phyloP scores from a whole-genome alignment of 441 rosid genomes.

The Gossypium gossypioides region DNA sequence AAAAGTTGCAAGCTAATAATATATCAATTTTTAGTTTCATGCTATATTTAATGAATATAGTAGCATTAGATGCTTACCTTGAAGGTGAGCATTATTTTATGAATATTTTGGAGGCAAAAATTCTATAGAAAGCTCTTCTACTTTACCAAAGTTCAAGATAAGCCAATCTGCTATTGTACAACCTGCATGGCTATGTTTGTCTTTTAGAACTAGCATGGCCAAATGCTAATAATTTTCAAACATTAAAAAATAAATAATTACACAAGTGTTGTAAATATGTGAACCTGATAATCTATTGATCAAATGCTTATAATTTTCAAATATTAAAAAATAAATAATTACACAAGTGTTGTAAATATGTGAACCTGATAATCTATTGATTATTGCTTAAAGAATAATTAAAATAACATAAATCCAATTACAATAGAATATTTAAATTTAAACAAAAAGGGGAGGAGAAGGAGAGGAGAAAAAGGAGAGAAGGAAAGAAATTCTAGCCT shows the following conservation, averaged over 20 bases:
- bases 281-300: neutral
- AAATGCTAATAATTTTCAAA: neutral
- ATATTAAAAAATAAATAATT: neutral
- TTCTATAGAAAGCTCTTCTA: neutral
- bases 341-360: neutral
- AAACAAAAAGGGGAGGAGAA: neutral
- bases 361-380: neutral
- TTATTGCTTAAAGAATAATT: neutral
- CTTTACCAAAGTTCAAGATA: neutral
- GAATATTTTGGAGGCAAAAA: neutral
- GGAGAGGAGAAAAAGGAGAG: neutral
- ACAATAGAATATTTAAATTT: constrained; percentile 1
- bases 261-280: neutral
- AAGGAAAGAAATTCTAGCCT: no score
- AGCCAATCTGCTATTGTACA: neutral
- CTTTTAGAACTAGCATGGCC: neutral
- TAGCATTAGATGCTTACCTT: neutral
- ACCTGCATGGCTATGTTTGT: neutral
- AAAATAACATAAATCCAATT: neutral
- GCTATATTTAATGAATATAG: neutral
- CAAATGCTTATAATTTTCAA: neutral
- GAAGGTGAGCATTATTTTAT: neutral
- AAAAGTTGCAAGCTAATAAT: neutral
- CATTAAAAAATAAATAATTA: neutral
- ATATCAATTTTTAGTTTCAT: neutral